Evolutionary conservation across 129 eudicot genomes (phyloP), one percentile per base, ranked within the genome.

Genomic region (Silybum marianum): DNA sequence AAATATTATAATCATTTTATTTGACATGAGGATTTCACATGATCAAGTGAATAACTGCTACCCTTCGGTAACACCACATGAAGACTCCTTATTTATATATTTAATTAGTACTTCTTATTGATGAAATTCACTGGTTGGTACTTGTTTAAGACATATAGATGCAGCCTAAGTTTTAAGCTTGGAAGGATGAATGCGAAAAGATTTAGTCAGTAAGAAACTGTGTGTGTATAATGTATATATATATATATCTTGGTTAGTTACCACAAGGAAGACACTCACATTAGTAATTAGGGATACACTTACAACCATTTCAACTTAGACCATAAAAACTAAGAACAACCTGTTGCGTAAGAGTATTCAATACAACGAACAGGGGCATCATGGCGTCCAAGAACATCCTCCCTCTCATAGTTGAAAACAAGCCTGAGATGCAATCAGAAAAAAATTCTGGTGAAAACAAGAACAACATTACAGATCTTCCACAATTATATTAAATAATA

Each of bases 301-400:
- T 78, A 66, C 74, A 78, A 78, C 38, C 24, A 48, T 75, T 22
- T 30, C 3, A 9, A 76, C 42, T 48, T 76, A 4, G 72, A 22
- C 12, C 58, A 81, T 42, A 51, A 44, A 34, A 68, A 67, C 69
- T 40, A 25, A 58, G 38, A 80, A 72, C 80, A 26, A 94, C 98
- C 98, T 73, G 98, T 94, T 28, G 92, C 92, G 62, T 92, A 91
- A 26, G 98, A 94, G 83, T 92, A 94, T 32, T 94, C 98, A 77
- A 94, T 75, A 58, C 97, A 94, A 39, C 98, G 96, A 62, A 94
- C 97, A 79, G 97, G 97, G 71, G 97, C 96, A 83, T 92, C 97
- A 76, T 94, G 97, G 34, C 79, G 84, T 74, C 98, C 99, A 89
- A 95, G 86, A 68, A 93, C 77, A 85, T 92, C 99, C 84, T 95